Evolutionary conservation across 139 green algal species (phyloP).

Genomic region (Volvox africanus): DNA sequence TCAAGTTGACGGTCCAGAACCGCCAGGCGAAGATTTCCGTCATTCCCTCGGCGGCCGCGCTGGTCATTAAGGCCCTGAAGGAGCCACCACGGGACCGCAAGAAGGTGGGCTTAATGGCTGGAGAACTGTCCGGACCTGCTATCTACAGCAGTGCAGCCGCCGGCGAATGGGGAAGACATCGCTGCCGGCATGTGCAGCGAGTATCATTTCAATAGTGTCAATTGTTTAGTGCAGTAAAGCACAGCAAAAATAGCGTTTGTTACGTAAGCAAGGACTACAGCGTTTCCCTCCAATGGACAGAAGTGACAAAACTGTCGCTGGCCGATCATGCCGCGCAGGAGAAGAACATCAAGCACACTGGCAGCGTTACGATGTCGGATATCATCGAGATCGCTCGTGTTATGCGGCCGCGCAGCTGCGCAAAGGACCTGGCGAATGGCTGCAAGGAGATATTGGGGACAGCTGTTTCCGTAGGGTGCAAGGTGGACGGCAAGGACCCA

Average conservation of each 20-base stretch:
- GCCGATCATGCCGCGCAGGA: constrained; percentile 73
- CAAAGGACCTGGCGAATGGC: constrained; percentile 89
- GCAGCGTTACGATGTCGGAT: constrained; percentile 96
- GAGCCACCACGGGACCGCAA: constrained; percentile 95
- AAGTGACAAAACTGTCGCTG: not conserved
- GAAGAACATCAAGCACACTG: constrained; percentile 99
- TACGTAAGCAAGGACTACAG: not conserved
- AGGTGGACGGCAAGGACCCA: constrained; percentile 95
- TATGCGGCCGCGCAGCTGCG: constrained; percentile 94
- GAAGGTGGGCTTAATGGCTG: constrained; percentile 78
- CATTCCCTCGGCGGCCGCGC: constrained; percentile 93
- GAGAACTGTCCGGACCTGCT: not conserved
- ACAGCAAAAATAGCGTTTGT: too few relatives aligned
- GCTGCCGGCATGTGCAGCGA: not conserved
- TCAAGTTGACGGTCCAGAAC: constrained; percentile 99
- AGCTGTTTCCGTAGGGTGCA: constrained; percentile 96
- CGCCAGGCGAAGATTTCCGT: constrained; percentile 97
- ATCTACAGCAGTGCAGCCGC: constrained; percentile 38
- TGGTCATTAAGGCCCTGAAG: constrained; percentile 99
- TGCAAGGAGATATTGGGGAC: constrained; percentile 99
- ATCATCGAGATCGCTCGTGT: constrained; percentile 96
- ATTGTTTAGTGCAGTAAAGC: too few relatives aligned
- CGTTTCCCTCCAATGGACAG: not conserved
- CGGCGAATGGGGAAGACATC: not conserved
- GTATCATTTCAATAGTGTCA: not conserved